These are phyloP conservation scores for Fragaria iinumae DNA, from an alignment of 306 rosid genomes.

Conservation along the genomic window DNA sequence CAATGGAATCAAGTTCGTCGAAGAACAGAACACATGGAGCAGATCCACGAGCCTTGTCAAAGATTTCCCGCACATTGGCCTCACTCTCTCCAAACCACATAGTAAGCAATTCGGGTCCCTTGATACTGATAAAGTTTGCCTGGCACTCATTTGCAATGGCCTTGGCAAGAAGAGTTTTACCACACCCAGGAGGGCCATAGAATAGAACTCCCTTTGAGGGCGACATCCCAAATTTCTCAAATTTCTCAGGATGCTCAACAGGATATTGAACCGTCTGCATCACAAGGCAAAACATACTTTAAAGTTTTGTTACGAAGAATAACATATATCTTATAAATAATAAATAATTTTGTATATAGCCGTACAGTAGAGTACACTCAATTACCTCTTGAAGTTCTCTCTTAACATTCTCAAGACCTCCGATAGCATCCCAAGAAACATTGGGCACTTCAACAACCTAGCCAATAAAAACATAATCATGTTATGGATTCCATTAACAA, in stretches of 20 bases:
- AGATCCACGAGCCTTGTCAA: slow-evolving; percentile 98
- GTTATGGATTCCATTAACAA: slow-evolving; percentile 21
- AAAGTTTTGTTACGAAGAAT: not conserved
- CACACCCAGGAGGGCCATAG: slow-evolving; percentile 99
- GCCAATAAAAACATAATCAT: slow-evolving; percentile 15
- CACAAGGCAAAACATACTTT: slow-evolving; percentile 12
- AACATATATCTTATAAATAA: slow-evolving; percentile 2
- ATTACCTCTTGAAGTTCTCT: slow-evolving; percentile 96
- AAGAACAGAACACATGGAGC: slow-evolving; percentile 99
- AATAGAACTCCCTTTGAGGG: slow-evolving; percentile 99
- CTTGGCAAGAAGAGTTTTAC: slow-evolving; percentile 93
- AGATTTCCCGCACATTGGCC: slow-evolving; percentile 97
- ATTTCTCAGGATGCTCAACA: slow-evolving; percentile 98
- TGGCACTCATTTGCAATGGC: slow-evolving; percentile 99
- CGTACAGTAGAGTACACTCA: slow-evolving; percentile 12
- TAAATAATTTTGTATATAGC: not conserved
- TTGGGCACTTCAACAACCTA: slow-evolving; percentile 99
- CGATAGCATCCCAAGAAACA: slow-evolving; percentile 90
- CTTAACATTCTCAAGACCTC: slow-evolving; percentile 98
- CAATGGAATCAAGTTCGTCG: slow-evolving; percentile 97
- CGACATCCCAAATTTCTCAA: slow-evolving; percentile 97
- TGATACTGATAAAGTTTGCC: slow-evolving; percentile 94
- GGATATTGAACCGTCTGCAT: slow-evolving; percentile 98
- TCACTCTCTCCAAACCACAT: slow-evolving; percentile 99
- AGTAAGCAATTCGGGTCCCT: slow-evolving; percentile 97